Base-by-base conservation (phyloP, 169 alveolate genomes). In the Cryptosporidium bovis region DNA sequence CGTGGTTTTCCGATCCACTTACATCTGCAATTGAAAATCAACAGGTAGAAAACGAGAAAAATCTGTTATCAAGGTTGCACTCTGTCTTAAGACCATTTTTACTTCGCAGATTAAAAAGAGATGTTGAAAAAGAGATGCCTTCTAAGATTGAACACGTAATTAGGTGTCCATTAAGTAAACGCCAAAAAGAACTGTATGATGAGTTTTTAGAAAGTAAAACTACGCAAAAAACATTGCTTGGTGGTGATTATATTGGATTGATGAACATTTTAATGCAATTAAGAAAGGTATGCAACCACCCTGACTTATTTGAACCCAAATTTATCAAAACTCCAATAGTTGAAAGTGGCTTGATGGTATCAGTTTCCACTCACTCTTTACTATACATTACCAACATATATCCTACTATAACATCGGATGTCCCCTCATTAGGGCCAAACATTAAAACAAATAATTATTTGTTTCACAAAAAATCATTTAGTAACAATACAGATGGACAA, bases 41-140 rank as follows among this genome's bases (percentile, higher is more conserved):
- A 50, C 69, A 65, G n/a, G 51, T 65, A 64, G 93, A 64, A 85
- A 87, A 77, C 82, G 90, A 58, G 24, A 84, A 50, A 77, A 71
- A 90, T 50, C 92, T 95, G 34, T 92, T 94, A 50, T 92, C 92
- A 82, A 94, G 97, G 64, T 94, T 98, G 65, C 99, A 98, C 89
- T 94, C 97, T 69, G 98, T 98, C 29, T 93, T 98, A 56, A 93
- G 99, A 46, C 99, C 99, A 3, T 98, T 97, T 84, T 91, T 98
- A 58, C 90, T 98, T 66, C 93, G 99, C 83, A 94, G 99, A 90
- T 92, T 98, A 91, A 98, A 98, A 91, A 97, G 96, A 83, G 99
- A 98, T 82, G 99, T 98, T 29, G 99, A 98, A 92, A 97, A 97
- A 90, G 98, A 98, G 93, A 94, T 98, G 95, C 99, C 99, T 15